Base-by-base conservation (phyloP, 192 early-diverging fungal genomes). In the Backusella australiensis region DNA sequence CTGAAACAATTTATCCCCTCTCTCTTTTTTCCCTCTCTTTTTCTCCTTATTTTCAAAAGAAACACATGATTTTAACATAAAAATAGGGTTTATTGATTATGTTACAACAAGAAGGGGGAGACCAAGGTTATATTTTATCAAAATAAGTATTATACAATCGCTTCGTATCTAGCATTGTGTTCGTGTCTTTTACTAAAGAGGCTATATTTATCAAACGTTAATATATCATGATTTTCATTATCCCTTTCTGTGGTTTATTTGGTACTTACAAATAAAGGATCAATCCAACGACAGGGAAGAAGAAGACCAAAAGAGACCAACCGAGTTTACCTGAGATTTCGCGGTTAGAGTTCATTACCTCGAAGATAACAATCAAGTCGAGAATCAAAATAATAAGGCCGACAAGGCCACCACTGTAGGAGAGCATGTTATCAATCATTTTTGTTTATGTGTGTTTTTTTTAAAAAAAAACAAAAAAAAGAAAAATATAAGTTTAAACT, bases 231-330 rank as follows among this genome's bases (percentile, higher is more conserved):
- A 9, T 4, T 14, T 26, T 63, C 23, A 26, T 29, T 63, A 21
- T n/a, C 9, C 4, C 56, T 56, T 21, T 26, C 21, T 63, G 14
- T 63, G 12, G 19, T 29, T 14, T 12, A 29, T 5, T 26, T 19
- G 42, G n/a, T 32, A 87, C 89, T 85, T 87, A 90, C 89, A 87
- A 90, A 79, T 90, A 90, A 42, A 85, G 34, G 34, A 90, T 78
- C 49, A 90, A 49, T 11, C 89, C 89, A 69, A 87, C 75, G 15
- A 90, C 72, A 5, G 89, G 89, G 86, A 90, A 90, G 71, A 90
- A 77, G 78, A 90, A 89, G 71, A 90, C 84, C 19, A 90, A 78
- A 26, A 89, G 77, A 34, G 83, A 75, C 89, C 89, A 90, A n/a
- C 83, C 77, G 12, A 90, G 56, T 79, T 90, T 90, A 71, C 81